Base-by-base conservation (phyloP, 2,329 filamentous ascomycete species). In the Stemphylium vesicarium region DNA sequence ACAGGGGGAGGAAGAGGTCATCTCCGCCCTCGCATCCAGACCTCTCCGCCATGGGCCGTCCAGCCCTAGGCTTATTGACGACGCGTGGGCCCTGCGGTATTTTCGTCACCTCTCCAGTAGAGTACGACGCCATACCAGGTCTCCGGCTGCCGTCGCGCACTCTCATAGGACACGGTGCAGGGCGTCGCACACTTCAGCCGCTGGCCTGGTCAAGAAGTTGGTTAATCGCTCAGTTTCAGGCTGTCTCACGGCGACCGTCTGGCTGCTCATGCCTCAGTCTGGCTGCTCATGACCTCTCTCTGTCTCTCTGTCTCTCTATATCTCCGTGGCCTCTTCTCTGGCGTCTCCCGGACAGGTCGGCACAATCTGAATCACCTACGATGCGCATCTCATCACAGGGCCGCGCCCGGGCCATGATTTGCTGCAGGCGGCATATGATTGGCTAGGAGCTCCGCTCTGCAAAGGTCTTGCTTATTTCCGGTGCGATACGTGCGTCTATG, bases 381-480 rank as follows among this genome's bases (percentile, higher is more conserved):
- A 48, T 48, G 50, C 49, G 42, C 41, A 38, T 39, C 42, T 29
- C 29, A 41, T 24, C 38, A 18, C 43, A 39, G 29, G 38, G 20
- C 45, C 29, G n/a, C 33, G 53, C 53, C 36, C 13, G 48, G 43
- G 15, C 46, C 35, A 40, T 12, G 20, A 18, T 26, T 22, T 8
- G 36, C 38, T 43, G 41, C 50, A 29, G 12, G 15, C 20, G 12
- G 1, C 22, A 2, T 13, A 26, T 57, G 38, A 71, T 69, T 69
- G 61, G 66, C 52, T 55, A 59, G 61, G 64, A 61, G 50, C 56
- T 56, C 57, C 46, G 57, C 61, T 15, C 43, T 37, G 43, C n/a
- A 42, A 49, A 43, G 48, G 24, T 55, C 56, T 60, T 52, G 50
- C 53, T 65, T 56, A 60, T 62, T 60, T 64, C 60, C 60, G 60